Percentiles rank a stretch among this genome's conserved stretches.
Evolutionary conservation across 805 yeast genomes (phyloP).

Genomic region (Danielia oregonensis): DNA sequence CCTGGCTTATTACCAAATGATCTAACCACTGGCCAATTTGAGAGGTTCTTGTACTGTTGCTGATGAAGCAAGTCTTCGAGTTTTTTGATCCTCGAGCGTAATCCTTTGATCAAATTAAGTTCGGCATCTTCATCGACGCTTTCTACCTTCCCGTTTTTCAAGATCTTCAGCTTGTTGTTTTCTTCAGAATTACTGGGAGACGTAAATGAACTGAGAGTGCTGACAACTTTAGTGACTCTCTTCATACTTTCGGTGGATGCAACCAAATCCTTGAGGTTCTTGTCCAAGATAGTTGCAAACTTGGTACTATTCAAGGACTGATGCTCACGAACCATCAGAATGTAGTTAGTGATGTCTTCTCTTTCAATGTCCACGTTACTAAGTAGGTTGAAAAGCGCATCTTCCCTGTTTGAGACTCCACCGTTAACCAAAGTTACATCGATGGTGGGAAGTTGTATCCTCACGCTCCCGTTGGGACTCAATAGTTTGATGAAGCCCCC

Average conservation of each 20-base stretch:
- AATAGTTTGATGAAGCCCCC: constrained; percentile 36
- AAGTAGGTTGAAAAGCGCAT: constrained; percentile 29
- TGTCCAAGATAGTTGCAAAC: constrained; percentile 38
- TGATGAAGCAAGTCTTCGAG: constrained; percentile 77
- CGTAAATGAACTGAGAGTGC: constrained; percentile 21
- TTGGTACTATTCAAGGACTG: constrained; percentile 22
- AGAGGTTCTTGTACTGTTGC: constrained; percentile 56
- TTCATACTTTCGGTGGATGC: constrained; percentile 38
- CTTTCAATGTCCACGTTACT: constrained; percentile 31
- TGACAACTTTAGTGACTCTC: constrained; percentile 27
- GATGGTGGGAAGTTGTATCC: constrained; percentile 21
- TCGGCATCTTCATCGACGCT: constrained; percentile 23
- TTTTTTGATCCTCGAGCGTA: constrained; percentile 68
- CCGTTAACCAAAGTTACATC: constrained; percentile 15
- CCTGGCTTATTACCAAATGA: background rate
- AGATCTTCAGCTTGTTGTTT: constrained; percentile 3
- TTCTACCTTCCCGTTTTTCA: background rate
- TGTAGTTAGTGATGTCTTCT: constrained; percentile 29
- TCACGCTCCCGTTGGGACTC: constrained; percentile 7
- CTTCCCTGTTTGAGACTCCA: background rate
- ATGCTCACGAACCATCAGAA: constrained; percentile 24
- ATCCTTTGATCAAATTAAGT: constrained; percentile 48
- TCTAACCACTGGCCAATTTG: constrained; percentile 38
- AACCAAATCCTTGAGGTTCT: constrained; percentile 44
- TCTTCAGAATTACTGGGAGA: constrained; percentile 1